These are phyloP conservation scores for Cenchrus purpureus DNA, from an alignment of 176 grass and related monocot genomes.

Conservation along the genomic window DNA sequence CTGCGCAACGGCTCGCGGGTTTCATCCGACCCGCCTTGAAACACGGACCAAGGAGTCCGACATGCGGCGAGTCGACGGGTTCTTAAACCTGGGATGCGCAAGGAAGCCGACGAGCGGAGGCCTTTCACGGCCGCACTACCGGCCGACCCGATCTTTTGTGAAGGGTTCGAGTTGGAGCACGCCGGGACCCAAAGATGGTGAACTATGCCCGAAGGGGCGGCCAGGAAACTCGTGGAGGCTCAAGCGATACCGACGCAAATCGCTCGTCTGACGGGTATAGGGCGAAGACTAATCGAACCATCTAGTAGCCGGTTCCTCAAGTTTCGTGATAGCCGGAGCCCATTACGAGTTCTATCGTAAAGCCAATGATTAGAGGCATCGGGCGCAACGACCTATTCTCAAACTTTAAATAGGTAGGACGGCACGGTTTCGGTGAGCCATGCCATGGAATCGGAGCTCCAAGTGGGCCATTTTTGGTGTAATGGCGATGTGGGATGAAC, in stretches of 20 bases:
- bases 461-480: slow-evolving; percentile 79
- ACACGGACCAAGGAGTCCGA: slow-evolving; percentile 75
- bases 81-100: too few relatives aligned
- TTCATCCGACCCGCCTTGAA: slow-evolving; percentile 76
- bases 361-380: too few relatives aligned
- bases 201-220: slow-evolving; percentile 58
- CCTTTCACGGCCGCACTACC: too few relatives aligned
- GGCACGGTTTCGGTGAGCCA: slow-evolving; percentile 25
- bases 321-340: slow-evolving; percentile 76
- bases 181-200: slow-evolving; percentile 68
- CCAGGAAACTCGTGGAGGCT: too few relatives aligned
- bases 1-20: too few relatives aligned
- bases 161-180: slow-evolving; percentile 80
- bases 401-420: too few relatives aligned
- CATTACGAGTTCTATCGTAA: slow-evolving; percentile 58
- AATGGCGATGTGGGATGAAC: slow-evolving; percentile 82
- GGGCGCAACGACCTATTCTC: too few relatives aligned
- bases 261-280: not conserved
- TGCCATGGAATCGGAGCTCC: slow-evolving; percentile 58
- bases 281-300: slow-evolving; percentile 84
- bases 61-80: slow-evolving; percentile 14
- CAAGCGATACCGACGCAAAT: too few relatives aligned
- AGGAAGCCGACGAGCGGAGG: too few relatives aligned
- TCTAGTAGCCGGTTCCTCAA: slow-evolving; percentile 83
- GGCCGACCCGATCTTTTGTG: slow-evolving; percentile 59